These are phyloP conservation scores for Trypanosoma scelopori DNA, from an alignment of 208 protist genomes.

Conservation along the genomic window DNA sequence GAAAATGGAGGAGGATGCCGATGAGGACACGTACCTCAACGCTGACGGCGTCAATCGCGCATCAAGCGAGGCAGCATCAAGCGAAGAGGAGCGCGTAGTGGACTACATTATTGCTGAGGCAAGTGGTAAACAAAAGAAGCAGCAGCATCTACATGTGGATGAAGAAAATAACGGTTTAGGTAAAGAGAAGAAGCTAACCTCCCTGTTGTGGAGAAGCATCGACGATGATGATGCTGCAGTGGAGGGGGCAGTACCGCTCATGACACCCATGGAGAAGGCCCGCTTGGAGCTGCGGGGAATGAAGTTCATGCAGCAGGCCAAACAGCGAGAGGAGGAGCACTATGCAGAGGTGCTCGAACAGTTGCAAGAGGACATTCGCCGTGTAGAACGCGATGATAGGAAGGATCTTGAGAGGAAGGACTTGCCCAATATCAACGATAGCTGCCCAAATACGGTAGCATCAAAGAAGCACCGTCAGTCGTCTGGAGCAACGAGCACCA, in stretches of 20 bases:
- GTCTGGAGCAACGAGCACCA: background rate
- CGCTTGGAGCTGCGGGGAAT: slow-evolving; percentile 67
- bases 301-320: slow-evolving; percentile 88
- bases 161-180: background rate
- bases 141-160: slow-evolving; percentile 5
- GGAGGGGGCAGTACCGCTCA: slow-evolving; percentile 14
- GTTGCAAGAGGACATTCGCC: slow-evolving; percentile 55
- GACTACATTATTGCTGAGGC: slow-evolving; percentile 67
- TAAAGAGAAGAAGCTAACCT: slow-evolving; percentile 35
- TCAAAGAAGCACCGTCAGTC: background rate
- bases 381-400: slow-evolving; percentile 31
- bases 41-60: slow-evolving; percentile 28
- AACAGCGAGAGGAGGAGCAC: slow-evolving; percentile 57
- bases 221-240: slow-evolving; percentile 26
- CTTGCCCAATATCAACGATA: slow-evolving; percentile 6
- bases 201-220: slow-evolving; percentile 51
- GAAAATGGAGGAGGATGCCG: slow-evolving; percentile 88
- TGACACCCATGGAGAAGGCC: slow-evolving; percentile 61
- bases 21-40: slow-evolving; percentile 74
- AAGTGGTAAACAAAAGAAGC: slow-evolving; percentile 1
- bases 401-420: slow-evolving; percentile 19
- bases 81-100: slow-evolving; percentile 83
- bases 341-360: slow-evolving; percentile 54
- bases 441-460: slow-evolving; percentile 2
- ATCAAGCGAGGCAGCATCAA: slow-evolving; percentile 39